phyloP scores from a whole-genome alignment of 345 rosid species.

The Pseudoturritis turrita region DNA sequence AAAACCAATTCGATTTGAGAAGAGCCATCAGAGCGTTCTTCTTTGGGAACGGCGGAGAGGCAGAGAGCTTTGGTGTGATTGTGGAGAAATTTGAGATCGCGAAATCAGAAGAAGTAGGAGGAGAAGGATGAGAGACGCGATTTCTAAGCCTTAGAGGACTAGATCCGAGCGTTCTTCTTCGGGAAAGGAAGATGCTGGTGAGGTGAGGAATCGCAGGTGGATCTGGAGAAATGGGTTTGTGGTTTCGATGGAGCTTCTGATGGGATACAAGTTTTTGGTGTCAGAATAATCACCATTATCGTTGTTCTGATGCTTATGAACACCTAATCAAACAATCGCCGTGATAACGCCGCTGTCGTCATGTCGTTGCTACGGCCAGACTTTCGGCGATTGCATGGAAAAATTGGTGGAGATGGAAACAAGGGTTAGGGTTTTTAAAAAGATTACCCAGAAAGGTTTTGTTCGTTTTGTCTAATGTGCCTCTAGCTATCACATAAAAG shows the following conservation, averaged over 20 bases:
- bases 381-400: too few species aligned
- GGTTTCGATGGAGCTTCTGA: slow-evolving; percentile 39
- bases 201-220: slow-evolving; percentile 70
- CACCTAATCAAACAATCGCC: too few species aligned
- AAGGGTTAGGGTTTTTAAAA: too few species aligned
- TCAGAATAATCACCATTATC: slow-evolving; percentile 42
- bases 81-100: slow-evolving; percentile 37
- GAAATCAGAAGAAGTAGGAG: slow-evolving; percentile 44
- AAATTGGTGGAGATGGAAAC: too few species aligned
- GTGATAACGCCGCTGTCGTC: too few species aligned
- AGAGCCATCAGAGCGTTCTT: slow-evolving; percentile 81
- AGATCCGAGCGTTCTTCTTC: slow-evolving; percentile 68
- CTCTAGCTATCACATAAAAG: too few species aligned
- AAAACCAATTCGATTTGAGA: slow-evolving; percentile 55
- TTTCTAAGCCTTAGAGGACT: slow-evolving; percentile 65
- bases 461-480: too few species aligned
- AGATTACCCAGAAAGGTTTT: too few species aligned
- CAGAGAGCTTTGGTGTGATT: slow-evolving; percentile 75
- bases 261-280: slow-evolving; percentile 60
- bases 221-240: slow-evolving; percentile 69
- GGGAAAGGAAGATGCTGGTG: slow-evolving; percentile 51
- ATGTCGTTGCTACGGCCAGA: too few species aligned
- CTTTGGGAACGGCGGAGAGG: slow-evolving; percentile 86
- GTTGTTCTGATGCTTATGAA: slow-evolving; percentile 45
- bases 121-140: slow-evolving; percentile 48